These are phyloP conservation scores for Paecilomyces fulvus DNA, from an alignment of 2,329 filamentous ascomycete genomes.

Conservation along the genomic window DNA sequence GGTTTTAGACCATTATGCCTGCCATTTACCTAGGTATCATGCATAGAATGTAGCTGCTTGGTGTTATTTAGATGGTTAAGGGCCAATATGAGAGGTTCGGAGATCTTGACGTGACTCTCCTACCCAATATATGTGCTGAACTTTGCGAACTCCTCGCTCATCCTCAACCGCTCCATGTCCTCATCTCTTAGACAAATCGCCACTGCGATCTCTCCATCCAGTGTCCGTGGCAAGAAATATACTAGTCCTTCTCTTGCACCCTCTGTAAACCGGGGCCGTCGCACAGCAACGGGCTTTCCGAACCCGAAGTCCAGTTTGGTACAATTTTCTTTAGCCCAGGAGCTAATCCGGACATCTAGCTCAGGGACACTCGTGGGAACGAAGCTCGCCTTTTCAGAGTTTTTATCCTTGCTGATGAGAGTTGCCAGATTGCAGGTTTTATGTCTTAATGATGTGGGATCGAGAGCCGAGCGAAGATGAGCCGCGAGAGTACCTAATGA, in stretches of 20 bases:
- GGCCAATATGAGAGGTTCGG: too few relatives aligned
- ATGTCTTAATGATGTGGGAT: conserved; percentile 26
- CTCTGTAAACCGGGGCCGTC: conserved; percentile 40
- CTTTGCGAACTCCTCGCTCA: conserved; percentile 35
- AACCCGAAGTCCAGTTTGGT: conserved; percentile 44
- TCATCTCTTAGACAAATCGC: conserved; percentile 40
- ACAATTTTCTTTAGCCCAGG: conserved; percentile 43
- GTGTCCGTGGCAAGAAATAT: conserved; percentile 42
- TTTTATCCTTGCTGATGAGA: conserved; percentile 14
- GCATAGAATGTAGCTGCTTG: too few relatives aligned
- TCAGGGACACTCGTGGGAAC: conserved; percentile 27
- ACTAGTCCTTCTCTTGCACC: conserved; percentile 36
- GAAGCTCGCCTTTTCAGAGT: conserved; percentile 24
- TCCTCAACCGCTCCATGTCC: conserved; percentile 39
- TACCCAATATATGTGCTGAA: conserved; percentile 32
- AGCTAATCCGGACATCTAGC: conserved; percentile 45
- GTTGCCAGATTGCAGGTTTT: conserved; percentile 37
- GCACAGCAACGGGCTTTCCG: conserved; percentile 40
- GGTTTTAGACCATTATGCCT: too few relatives aligned
- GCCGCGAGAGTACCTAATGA: conserved; percentile 31
- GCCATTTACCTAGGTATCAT: too few relatives aligned
- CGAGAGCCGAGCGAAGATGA: conserved; percentile 32
- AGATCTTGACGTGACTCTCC: background rate
- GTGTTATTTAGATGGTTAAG: too few relatives aligned
- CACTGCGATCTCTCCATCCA: conserved; percentile 37